Evolutionary conservation across 164 flowering plant species (phyloP).

Genomic region (Hamamelis virginiana): DNA sequence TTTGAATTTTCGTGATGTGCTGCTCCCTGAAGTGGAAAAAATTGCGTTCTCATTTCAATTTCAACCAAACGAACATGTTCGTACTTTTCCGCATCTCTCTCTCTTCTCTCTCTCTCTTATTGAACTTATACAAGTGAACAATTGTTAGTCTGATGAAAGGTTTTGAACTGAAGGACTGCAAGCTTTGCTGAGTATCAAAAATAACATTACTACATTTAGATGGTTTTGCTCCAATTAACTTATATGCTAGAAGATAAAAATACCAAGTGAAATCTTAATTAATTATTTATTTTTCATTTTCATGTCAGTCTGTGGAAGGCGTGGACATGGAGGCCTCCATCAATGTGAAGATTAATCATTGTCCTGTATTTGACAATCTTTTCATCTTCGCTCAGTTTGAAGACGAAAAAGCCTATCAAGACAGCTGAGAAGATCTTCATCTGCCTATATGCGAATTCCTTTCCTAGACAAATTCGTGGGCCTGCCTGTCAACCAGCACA

Average conservation of each 20-base stretch:
- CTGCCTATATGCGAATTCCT: slow-evolving; percentile 74
- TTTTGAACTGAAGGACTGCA: too few relatives aligned
- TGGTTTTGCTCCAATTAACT: neutral
- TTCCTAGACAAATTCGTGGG: slow-evolving; percentile 72
- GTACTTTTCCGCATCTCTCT: too few relatives aligned
- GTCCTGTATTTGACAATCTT: slow-evolving; percentile 54
- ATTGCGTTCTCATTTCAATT: too few relatives aligned
- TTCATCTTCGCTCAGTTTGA: slow-evolving; percentile 45
- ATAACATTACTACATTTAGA: too few relatives aligned
- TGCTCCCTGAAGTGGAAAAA: too few relatives aligned
- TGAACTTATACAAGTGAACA: too few relatives aligned
- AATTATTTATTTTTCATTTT: too few relatives aligned
- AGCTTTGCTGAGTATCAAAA: too few relatives aligned
- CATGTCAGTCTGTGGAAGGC: slow-evolving; percentile 30
- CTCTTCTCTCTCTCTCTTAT: too few relatives aligned
- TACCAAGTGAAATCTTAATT: neutral
- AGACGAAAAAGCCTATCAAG: slow-evolving; percentile 36
- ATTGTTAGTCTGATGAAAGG: too few relatives aligned
- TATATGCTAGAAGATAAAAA: neutral
- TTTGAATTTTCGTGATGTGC: too few relatives aligned
- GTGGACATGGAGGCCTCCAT: slow-evolving; percentile 59
- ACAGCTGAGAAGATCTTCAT: slow-evolving; percentile 71
- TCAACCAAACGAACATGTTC: too few relatives aligned
- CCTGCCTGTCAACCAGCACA: slow-evolving; percentile 53
- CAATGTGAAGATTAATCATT: slow-evolving; percentile 73